These are phyloP conservation scores for Hypoxylon crocopeplum DNA, from an alignment of 495 filamentous ascomycete species.

Conservation along the genomic window DNA sequence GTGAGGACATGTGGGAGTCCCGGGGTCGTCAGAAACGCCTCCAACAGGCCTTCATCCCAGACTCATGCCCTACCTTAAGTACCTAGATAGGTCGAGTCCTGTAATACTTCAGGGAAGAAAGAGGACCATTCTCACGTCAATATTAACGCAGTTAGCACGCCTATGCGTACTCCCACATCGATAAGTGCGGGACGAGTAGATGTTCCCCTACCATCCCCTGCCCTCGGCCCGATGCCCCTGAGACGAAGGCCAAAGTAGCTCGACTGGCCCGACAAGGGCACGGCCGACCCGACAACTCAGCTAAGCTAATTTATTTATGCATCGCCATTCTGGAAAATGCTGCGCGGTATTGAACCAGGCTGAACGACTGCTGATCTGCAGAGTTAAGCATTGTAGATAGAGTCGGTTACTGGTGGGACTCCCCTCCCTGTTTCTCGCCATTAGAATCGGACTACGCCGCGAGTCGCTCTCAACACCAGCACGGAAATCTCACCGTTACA, in stretches of 20 bases:
- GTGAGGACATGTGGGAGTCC: constrained; percentile 21
- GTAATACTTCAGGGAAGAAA: too few relatives aligned
- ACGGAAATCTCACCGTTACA: constrained; percentile 8
- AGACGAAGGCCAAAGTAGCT: background rate
- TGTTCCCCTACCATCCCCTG: constrained; percentile 11
- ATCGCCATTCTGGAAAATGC: constrained; percentile 1
- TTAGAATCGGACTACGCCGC: constrained; percentile 8
- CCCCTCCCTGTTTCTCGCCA: background rate
- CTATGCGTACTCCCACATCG: constrained; percentile 6
- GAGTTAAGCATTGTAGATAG: background rate
- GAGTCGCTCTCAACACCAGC: constrained; percentile 12
- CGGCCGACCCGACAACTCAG: constrained; percentile 25
- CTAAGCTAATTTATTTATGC: constrained; percentile 2
- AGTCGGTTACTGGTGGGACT: background rate
- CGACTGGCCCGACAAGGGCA: constrained; percentile 27
- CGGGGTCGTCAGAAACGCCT: constrained; percentile 5
- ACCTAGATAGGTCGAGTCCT: too few relatives aligned
- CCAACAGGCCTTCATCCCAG: constrained; percentile 22
- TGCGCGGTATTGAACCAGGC: constrained; percentile 7
- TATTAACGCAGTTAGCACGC: constrained; percentile 1
- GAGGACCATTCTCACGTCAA: constrained; percentile 13
- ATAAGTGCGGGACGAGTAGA: constrained; percentile 12
- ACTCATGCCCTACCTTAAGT: too few relatives aligned
- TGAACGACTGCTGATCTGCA: background rate
- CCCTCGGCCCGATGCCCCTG: constrained; percentile 29